phyloP scores from a whole-genome alignment of 306 rosid species.

The Potentilla sterilis region DNA sequence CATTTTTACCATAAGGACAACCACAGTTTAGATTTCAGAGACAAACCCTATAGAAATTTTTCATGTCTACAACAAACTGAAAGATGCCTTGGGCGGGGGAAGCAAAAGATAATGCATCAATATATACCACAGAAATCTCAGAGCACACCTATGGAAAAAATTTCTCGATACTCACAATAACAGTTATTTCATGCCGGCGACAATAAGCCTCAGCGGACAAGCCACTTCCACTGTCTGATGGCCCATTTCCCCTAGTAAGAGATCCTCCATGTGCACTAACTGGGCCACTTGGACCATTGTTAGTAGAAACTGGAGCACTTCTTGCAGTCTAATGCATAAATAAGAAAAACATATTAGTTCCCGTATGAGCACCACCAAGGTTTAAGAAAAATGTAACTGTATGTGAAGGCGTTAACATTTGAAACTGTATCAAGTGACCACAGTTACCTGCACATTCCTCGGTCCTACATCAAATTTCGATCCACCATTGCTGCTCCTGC shows the following conservation, averaged over 20 bases:
- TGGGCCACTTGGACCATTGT: constrained; percentile 44
- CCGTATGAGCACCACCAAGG: neutral
- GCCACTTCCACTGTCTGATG: constrained; percentile 64
- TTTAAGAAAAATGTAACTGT: neutral
- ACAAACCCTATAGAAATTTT: neutral
- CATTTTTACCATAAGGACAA: neutral
- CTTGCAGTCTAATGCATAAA: constrained; percentile 54
- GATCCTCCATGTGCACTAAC: constrained; percentile 46
- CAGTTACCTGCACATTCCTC: constrained; percentile 51
- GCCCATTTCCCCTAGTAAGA: constrained; percentile 42
- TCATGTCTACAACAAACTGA: neutral
- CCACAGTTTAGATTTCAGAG: neutral
- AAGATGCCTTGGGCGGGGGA: neutral
- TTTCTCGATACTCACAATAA: constrained; percentile 50
- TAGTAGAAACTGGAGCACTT: constrained; percentile 41
- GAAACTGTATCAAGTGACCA: neutral
- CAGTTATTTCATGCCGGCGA: constrained; percentile 81
- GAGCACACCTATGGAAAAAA: neutral
- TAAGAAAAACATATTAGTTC: constrained; percentile 15
- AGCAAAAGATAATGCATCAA: neutral
- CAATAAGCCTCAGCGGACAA: constrained; percentile 74
- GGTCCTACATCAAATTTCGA: constrained; percentile 52
- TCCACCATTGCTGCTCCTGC: constrained; percentile 52
- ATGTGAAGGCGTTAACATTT: neutral
- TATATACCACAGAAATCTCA: neutral